Evolutionary conservation across 768 basidiomycete genomes (phyloP).

Genomic region (Mycena crocata): DNA sequence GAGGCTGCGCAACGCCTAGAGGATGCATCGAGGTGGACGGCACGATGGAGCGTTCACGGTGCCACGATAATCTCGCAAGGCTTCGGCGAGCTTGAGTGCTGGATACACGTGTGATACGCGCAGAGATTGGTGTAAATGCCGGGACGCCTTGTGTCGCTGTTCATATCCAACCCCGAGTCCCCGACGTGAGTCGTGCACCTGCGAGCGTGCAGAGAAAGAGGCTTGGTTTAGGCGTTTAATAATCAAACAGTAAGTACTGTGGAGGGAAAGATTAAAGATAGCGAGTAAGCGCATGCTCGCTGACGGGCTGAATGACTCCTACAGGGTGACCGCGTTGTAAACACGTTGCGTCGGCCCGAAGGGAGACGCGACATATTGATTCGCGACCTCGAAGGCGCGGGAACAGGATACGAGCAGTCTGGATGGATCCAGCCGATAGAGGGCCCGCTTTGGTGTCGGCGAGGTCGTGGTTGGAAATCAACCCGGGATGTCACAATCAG

Average conservation of each 20-base stretch:
- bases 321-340: slow-evolving; percentile 14
- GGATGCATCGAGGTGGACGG: slow-evolving; percentile 28
- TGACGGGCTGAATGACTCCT: slow-evolving; percentile 6
- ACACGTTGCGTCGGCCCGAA: slow-evolving; percentile 21
- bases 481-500: too few species aligned
- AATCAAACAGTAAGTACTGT: not conserved
- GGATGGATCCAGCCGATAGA: not conserved
- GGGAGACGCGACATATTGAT: not conserved
- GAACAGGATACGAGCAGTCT: not conserved
- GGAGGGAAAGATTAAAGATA: slow-evolving; percentile 3
- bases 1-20: slow-evolving; percentile 25
- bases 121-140: not conserved
- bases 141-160: not conserved
- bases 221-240: not conserved
- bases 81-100: not conserved
- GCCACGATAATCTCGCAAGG: slow-evolving; percentile 35
- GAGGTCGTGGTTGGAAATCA: too few species aligned
- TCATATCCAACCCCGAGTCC: not conserved
- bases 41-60: slow-evolving; percentile 7
- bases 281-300: slow-evolving; percentile 11
- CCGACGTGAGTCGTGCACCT: not conserved
- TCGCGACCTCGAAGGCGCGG: not conserved
- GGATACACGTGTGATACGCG: slow-evolving; percentile 19
- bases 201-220: not conserved
- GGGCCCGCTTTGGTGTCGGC: too few species aligned